Evolutionary conservation across 352 stramenopile genomes (phyloP).

Genomic region (Phytopythium litorale): DNA sequence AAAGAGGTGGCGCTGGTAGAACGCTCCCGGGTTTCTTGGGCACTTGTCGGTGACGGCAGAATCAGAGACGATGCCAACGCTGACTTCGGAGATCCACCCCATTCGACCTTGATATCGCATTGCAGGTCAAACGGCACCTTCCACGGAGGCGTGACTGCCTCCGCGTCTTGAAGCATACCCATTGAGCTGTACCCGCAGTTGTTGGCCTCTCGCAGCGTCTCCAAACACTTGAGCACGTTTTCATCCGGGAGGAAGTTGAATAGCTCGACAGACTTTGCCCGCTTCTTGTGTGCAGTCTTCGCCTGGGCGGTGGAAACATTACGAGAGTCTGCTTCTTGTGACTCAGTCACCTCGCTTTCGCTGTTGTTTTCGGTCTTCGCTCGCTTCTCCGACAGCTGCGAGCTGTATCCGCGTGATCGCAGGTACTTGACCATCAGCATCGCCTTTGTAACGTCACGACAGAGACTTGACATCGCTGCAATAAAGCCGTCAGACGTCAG

Average conservation of each 20-base stretch:
- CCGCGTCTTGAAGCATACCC: not conserved
- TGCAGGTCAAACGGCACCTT: slow-evolving; percentile 70
- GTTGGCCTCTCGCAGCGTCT: slow-evolving; percentile 37
- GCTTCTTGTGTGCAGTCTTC: slow-evolving; percentile 5
- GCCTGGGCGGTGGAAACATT: not conserved
- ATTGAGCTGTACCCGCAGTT: slow-evolving; percentile 3
- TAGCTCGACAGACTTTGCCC: slow-evolving; percentile 21
- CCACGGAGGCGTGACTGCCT: slow-evolving; percentile 48
- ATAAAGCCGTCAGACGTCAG: slow-evolving; percentile 41
- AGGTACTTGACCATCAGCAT: slow-evolving; percentile 49
- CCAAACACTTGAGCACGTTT: slow-evolving; percentile 75
- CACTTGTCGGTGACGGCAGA: not conserved
- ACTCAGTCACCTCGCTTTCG: not conserved
- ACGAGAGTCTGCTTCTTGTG: not conserved
- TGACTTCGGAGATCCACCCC: slow-evolving; percentile 9
- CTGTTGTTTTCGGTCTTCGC: not conserved
- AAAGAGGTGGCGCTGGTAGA: not conserved
- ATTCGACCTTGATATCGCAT: slow-evolving; percentile 71
- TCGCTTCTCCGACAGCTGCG: slow-evolving; percentile 20
- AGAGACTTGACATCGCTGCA: slow-evolving; percentile 35
- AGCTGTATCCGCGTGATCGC: slow-evolving; percentile 30
- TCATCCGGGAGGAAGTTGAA: slow-evolving; percentile 57
- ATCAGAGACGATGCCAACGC: not conserved
- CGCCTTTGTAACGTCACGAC: slow-evolving; percentile 32
- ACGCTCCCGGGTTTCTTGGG: not conserved